phyloP scores from a whole-genome alignment of 139 green algal species.

The Parachlorella kessleri region DNA sequence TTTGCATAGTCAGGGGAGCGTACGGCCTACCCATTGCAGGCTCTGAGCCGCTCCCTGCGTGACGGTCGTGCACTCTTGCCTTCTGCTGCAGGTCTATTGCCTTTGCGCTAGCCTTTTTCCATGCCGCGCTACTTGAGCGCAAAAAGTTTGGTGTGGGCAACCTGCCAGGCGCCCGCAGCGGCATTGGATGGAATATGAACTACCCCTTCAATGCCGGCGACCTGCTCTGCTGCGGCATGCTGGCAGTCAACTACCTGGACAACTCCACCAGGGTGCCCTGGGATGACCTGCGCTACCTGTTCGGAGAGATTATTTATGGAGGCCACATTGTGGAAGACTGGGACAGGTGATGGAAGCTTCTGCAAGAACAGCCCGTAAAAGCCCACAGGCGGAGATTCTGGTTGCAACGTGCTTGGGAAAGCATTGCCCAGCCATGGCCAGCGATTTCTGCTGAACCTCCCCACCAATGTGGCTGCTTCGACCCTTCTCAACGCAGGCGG shows the following conservation, averaged over 20 bases:
- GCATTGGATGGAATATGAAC: conserved; percentile 94
- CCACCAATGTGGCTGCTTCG: not conserved
- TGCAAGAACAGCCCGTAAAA: not conserved
- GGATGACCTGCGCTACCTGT: conserved; percentile 91
- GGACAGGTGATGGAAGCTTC: too few relatives aligned
- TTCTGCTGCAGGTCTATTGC: conserved; percentile 65
- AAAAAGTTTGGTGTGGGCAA: conserved; percentile 97
- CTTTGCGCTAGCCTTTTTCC: conserved; percentile 94
- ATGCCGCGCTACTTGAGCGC: conserved; percentile 85
- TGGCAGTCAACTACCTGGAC: conserved; percentile 90
- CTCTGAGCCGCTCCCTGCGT: too few relatives aligned
- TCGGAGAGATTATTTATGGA: conserved; percentile 97
- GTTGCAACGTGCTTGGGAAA: too few relatives aligned
- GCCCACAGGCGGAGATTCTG: too few relatives aligned
- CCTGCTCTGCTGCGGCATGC: conserved; percentile 86
- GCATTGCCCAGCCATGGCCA: not conserved
- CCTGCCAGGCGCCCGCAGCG: conserved; percentile 58
- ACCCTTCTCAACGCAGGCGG: conserved; percentile 34
- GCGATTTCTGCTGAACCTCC: not conserved
- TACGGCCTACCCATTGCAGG: too few relatives aligned
- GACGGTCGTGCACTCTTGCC: too few relatives aligned
- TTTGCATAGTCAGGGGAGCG: too few relatives aligned
- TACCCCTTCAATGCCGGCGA: conserved; percentile 95
- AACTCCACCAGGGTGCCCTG: conserved; percentile 87
- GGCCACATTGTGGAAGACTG: conserved; percentile 95